A percentile compares a stretch with the other conserved stretches of the same genome.
Conservation (phyloP, 1,284 basidiomycete species). For the Grifola frondosa region DNA sequence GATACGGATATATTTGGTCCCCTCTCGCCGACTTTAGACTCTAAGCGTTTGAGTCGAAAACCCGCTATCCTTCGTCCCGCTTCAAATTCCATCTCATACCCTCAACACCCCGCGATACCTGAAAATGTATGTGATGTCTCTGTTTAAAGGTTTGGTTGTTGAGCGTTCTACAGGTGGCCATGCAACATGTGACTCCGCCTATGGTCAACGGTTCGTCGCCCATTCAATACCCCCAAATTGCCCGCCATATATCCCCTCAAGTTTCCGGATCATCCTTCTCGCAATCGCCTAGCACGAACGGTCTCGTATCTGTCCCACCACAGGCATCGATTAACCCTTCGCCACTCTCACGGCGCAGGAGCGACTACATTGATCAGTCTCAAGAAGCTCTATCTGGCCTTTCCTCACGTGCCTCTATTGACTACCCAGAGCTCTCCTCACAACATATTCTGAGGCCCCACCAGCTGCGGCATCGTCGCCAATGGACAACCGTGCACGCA, state of each 20-base stretch:
- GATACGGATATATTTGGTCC: slow-evolving; percentile 12
- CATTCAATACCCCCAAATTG: slow-evolving; percentile 48
- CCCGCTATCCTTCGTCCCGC: slow-evolving; percentile 37
- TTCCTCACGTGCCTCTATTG: slow-evolving; percentile 56
- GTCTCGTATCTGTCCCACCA: slow-evolving; percentile 61
- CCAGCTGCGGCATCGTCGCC: slow-evolving; percentile 68
- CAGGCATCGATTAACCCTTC: slow-evolving; percentile 79
- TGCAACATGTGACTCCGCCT: slow-evolving; percentile 34
- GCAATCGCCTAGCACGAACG: slow-evolving; percentile 32
- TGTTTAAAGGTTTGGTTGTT: background rate
- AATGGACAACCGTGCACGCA: slow-evolving; percentile 59
- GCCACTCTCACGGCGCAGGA: slow-evolving; percentile 67
- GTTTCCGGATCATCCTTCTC: slow-evolving; percentile 37
- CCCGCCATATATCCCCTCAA: slow-evolving; percentile 34
- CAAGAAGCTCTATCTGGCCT: slow-evolving; percentile 64
- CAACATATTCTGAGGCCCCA: slow-evolving; percentile 73
- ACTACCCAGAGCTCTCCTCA: slow-evolving; percentile 74
- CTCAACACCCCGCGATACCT: slow-evolving; percentile 40
- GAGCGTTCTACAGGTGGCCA: slow-evolving; percentile 20
- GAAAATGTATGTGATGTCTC: slow-evolving; percentile 40
- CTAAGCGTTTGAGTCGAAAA: slow-evolving; percentile 35
- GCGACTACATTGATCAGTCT: slow-evolving; percentile 78
- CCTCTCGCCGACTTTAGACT: slow-evolving; percentile 28
- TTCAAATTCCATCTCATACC: slow-evolving; percentile 39
- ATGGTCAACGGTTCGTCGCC: slow-evolving; percentile 32